Evolutionary conservation across 176 grass and related monocot genomes (phyloP).

Genomic region (Oryza nivara): DNA sequence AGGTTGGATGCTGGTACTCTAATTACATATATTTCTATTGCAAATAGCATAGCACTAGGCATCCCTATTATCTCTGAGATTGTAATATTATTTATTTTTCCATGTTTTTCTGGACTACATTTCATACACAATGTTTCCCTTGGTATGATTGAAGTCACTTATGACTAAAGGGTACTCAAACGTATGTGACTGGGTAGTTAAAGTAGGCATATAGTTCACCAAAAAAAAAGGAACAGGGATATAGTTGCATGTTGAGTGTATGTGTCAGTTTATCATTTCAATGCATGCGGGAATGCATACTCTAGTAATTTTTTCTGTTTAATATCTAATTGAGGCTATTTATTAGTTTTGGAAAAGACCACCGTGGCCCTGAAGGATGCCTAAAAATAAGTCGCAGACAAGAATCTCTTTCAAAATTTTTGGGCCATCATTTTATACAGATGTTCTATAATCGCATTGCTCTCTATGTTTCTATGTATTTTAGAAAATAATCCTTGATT

Average conservation of each 20-base stretch:
- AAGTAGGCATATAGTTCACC: neutral
- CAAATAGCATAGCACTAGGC: conserved; percentile 19
- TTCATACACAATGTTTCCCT: neutral
- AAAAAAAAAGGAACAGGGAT: neutral
- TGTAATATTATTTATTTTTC: neutral
- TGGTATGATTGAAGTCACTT: conserved; percentile 20
- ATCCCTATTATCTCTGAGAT: conserved; percentile 3
- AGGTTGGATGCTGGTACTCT: conserved; percentile 62
- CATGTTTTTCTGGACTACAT: conserved; percentile 6
- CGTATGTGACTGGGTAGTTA: neutral
- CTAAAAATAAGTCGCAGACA: neutral
- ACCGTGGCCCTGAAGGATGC: conserved; percentile 12
- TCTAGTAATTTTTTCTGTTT: conserved; percentile 9
- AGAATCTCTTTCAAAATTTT: neutral
- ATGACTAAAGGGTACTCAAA: neutral
- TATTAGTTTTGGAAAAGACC: conserved; percentile 22
- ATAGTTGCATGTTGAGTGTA: neutral
- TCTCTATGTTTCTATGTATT: conserved; percentile 14
- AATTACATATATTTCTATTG: conserved; percentile 30
- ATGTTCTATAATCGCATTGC: neutral
- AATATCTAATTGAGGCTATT: neutral
- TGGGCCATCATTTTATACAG: neutral
- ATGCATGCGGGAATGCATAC: neutral
- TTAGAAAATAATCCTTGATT: conserved; percentile 16
- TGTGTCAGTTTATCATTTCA: neutral